Conservation (phyloP, 2,329 filamentous ascomycete species). For the Penicillium italicum region DNA sequence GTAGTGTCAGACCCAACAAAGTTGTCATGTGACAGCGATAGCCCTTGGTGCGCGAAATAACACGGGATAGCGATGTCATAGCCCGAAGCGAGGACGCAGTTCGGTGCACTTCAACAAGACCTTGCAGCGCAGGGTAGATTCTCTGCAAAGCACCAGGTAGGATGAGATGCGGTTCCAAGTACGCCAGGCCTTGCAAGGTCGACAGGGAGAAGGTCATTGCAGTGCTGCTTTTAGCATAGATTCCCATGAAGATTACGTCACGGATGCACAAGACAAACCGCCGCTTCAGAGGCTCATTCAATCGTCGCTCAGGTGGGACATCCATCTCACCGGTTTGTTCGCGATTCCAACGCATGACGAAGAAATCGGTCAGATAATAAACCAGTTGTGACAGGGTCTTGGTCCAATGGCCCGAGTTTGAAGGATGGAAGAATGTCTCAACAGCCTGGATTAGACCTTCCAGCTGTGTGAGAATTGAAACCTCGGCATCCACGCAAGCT, state of each 20-base stretch:
- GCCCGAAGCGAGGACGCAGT: slow-evolving; percentile 91
- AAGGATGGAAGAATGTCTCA: slow-evolving; percentile 98
- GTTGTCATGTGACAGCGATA: slow-evolving; percentile 95
- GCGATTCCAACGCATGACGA: slow-evolving; percentile 95
- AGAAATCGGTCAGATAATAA: slow-evolving; percentile 90
- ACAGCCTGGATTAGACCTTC: slow-evolving; percentile 92
- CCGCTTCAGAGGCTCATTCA: slow-evolving; percentile 76
- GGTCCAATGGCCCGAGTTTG: slow-evolving; percentile 90
- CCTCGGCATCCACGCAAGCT: slow-evolving; percentile 68
- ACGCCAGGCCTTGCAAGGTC: slow-evolving; percentile 83
- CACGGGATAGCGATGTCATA: slow-evolving; percentile 83
- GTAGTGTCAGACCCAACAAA: slow-evolving; percentile 83
- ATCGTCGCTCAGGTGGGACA: slow-evolving; percentile 70
- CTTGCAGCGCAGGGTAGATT: slow-evolving; percentile 95
- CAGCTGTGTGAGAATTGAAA: slow-evolving; percentile 77
- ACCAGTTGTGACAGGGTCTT: slow-evolving; percentile 84
- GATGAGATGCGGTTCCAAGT: slow-evolving; percentile 85
- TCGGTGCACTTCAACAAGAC: slow-evolving; percentile 92
- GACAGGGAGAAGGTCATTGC: slow-evolving; percentile 89
- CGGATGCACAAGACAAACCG: slow-evolving; percentile 85
- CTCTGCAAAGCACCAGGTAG: slow-evolving; percentile 89
- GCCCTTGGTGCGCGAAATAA: slow-evolving; percentile 91
- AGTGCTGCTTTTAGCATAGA: slow-evolving; percentile 92
- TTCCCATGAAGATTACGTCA: slow-evolving; percentile 96
- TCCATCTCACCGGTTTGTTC: slow-evolving; percentile 91